Conservation (phyloP, 2,329 filamentous ascomycete genomes). For the Pezicula rhizophila region DNA sequence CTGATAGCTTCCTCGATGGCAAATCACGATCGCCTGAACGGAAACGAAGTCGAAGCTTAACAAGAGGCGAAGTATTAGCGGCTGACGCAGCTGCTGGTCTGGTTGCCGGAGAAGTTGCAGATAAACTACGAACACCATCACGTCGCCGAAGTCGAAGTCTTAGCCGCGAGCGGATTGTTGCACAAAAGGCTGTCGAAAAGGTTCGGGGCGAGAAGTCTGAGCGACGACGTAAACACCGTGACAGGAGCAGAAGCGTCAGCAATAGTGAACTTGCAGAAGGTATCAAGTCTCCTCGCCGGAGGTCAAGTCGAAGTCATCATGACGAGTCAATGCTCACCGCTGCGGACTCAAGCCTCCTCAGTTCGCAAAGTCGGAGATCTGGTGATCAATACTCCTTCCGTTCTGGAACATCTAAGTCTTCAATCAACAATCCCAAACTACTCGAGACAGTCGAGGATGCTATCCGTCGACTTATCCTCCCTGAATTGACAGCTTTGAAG, state of each 20-base stretch:
- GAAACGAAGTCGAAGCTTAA: slow-evolving; percentile 25
- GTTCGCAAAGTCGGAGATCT: slow-evolving; percentile 47
- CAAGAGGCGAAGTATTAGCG: slow-evolving; percentile 21
- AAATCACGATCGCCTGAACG: slow-evolving; percentile 23
- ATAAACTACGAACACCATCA: slow-evolving; percentile 52
- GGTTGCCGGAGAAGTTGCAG: slow-evolving; percentile 28
- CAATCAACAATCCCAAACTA: slow-evolving; percentile 66
- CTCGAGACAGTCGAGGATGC: slow-evolving; percentile 70
- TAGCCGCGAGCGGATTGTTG: slow-evolving; percentile 57
- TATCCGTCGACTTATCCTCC: slow-evolving; percentile 68
- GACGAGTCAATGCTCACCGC: slow-evolving; percentile 37
- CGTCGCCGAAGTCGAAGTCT: slow-evolving; percentile 55
- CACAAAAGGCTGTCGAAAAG: slow-evolving; percentile 64
- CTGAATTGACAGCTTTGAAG: slow-evolving; percentile 86
- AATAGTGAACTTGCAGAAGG: slow-evolving; percentile 38
- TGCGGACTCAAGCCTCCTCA: slow-evolving; percentile 57
- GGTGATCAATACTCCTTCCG: slow-evolving; percentile 52
- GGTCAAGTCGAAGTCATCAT: slow-evolving; percentile 43
- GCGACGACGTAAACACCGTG: slow-evolving; percentile 35
- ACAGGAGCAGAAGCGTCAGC: slow-evolving; percentile 39
- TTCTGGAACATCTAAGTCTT: slow-evolving; percentile 52
- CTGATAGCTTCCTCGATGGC: slow-evolving; percentile 63
- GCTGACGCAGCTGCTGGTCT: slow-evolving; percentile 34
- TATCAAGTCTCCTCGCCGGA: slow-evolving; percentile 38
- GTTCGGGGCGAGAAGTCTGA: slow-evolving; percentile 45